These are phyloP conservation scores for Raddia guianensis DNA, from an alignment of 176 grass and related monocot species.

Conservation along the genomic window DNA sequence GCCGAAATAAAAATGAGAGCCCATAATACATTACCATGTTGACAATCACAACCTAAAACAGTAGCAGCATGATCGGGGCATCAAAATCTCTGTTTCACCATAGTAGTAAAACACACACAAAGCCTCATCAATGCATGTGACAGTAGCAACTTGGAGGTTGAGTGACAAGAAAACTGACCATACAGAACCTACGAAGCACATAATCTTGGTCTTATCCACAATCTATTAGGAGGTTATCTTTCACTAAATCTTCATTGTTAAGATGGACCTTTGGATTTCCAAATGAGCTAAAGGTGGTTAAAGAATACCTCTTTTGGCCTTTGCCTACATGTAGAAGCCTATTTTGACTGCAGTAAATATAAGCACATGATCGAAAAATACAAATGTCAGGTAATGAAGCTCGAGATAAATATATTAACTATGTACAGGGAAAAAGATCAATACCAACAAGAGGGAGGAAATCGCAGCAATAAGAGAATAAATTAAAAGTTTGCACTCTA, in stretches of 20 bases:
- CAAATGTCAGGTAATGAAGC: constrained; percentile 8
- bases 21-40: no score
- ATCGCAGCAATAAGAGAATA: background rate
- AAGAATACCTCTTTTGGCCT: constrained; percentile 24
- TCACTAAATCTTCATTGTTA: constrained; percentile 43
- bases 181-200: constrained; percentile 65
- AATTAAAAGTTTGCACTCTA: background rate
- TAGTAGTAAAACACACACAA: background rate
- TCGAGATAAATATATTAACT: background rate
- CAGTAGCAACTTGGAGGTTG: background rate
- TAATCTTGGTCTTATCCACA: constrained; percentile 83
- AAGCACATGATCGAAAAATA: constrained; percentile 5
- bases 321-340: constrained; percentile 37
- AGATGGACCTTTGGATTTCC: constrained; percentile 36
- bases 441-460: background rate
- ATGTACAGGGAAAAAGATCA: background rate
- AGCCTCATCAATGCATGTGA: background rate
- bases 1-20: no score
- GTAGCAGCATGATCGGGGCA: no score
- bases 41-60: no score
- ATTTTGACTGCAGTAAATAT: constrained; percentile 35
- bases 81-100: no score
- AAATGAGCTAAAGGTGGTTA: constrained; percentile 55
- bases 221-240: constrained; percentile 67
- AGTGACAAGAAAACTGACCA: background rate